Base-by-base conservation (phyloP, 140 eudicot species). In the Cichorium intybus region DNA sequence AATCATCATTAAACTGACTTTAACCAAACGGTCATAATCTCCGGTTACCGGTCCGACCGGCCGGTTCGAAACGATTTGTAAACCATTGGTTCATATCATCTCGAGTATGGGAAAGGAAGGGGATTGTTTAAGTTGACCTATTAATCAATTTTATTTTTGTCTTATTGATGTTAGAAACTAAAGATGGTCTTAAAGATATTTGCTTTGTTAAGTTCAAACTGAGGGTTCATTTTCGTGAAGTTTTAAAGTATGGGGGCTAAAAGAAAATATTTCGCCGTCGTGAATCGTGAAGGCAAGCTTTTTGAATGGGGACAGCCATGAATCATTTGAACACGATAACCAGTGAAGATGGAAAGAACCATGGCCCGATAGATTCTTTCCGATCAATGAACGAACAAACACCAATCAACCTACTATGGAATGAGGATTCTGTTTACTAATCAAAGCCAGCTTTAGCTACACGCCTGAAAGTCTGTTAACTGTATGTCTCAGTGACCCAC, bases 221-320 rank as follows among this genome's bases (percentile, higher is more conserved):
- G 6, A 43, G 18, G 57, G 56, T n/a, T 22, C 51, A 52, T 62
- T 53, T 28, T 4, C 62, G 18, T 9, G 16, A 62, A 54, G 24
- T 51, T 28, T 26, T 10, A 18, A 57, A 53, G 39, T 53, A 46
- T 0, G 17, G 48, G 71, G 71, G 22, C 39, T 41, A 62, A 41
- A 53, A 62, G 21, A 2, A 31, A 64, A 64, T 1, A 24, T 50
- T 24, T 41, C 56, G 28, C 33, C 35, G 56, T 61, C 61, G 55
- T n/a, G 18, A 47, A 54, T n/a, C 26, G 28, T 39, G 60, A 69
- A 58, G 41, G 26, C 60, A 45, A 72, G 50, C 43, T 64, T 72
- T 73, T 67, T 64, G 66, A 71, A 73, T 56, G 72, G 78, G 78
- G 78, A 55, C 78, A 45, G n/a, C 66, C 78, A 72, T 72, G 77